These are phyloP conservation scores for Jaapia argillacea DNA, from an alignment of 768 basidiomycete species.

Conservation along the genomic window DNA sequence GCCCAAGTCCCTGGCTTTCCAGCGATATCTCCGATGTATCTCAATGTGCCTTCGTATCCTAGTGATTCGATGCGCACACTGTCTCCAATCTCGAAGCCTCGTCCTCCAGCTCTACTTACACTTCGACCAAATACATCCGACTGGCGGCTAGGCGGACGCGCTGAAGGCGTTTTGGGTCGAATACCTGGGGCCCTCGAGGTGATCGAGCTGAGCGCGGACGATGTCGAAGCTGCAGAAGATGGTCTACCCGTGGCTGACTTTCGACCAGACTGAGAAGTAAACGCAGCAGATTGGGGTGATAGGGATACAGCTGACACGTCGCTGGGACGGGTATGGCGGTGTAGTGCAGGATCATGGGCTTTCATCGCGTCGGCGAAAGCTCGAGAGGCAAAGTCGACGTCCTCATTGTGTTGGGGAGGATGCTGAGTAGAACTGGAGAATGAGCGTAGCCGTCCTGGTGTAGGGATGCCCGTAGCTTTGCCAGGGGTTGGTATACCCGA, in stretches of 20 bases:
- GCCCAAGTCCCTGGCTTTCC: constrained; percentile 90
- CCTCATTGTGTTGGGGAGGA: constrained; percentile 19
- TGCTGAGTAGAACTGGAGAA: constrained; percentile 41
- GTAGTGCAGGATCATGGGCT: constrained; percentile 70
- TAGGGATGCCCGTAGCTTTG: constrained; percentile 44
- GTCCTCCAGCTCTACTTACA: constrained; percentile 32
- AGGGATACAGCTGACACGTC: constrained; percentile 29
- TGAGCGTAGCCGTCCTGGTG: constrained; percentile 63
- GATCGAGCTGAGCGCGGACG: constrained; percentile 26
- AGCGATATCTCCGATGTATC: constrained; percentile 77
- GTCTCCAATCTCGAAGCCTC: constrained; percentile 63
- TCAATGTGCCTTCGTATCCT: constrained; percentile 77
- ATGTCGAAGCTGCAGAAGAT: constrained; percentile 51
- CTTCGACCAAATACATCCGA: constrained; percentile 47
- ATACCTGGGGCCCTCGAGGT: constrained; percentile 15
- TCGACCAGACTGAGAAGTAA: constrained; percentile 29
- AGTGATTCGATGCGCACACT: constrained; percentile 80
- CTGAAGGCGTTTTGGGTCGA: constrained; percentile 42
- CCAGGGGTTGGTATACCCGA: constrained; percentile 40
- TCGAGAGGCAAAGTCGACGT: constrained; percentile 52
- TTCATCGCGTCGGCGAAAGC: constrained; percentile 77
- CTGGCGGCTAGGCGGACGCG: constrained; percentile 56
- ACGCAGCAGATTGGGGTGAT: constrained; percentile 38
- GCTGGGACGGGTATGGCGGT: constrained; percentile 35
- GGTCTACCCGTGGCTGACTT: constrained; percentile 45